Base-by-base conservation (phyloP, 352 stramenopile species). In the Blastocystis hominis region DNA sequence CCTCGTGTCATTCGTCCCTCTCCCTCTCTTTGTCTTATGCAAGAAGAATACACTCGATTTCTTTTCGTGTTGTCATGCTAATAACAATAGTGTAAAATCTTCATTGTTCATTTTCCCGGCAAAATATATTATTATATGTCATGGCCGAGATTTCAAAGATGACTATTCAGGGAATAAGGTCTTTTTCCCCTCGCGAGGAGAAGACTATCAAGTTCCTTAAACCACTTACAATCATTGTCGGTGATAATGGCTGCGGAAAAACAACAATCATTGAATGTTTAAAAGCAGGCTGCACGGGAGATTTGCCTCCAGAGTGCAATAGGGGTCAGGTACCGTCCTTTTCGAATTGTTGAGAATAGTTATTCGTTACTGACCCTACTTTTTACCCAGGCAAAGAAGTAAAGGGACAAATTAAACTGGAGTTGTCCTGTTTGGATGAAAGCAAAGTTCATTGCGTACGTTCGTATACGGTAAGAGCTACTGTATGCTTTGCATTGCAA, bases 241-340 rank as follows among this genome's bases (percentile, higher is more conserved):
- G 95, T 34, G 91, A 95, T 88, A 98, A 98, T 90, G 95, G 95
- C 72, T 97, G 93, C 88, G 96, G 95, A n/a, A 99, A 98, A 93
- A 99, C 97, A 30, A 99, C 97, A 17, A 97, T 99, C 75, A 99
- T 99, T 90, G 97, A 99, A 92, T 98, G 95, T 89, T 93, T 99
- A 46, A 99, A 99, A 90, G 95, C 98, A 66, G 93, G 94, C 40
- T 95, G 94, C 68, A 98, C 96, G 3, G 97, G 97, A 24, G 91
- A 92, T 9, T 88, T 99, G 0, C 97, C 97, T 3, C 96, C 88
- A 13, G 78, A 87, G 17, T 90, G 92, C 9, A 90, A 90, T 53
- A 93, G 88, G 89, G 96, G 91, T 53, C 96, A 97, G 89, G 94
- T 75, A 47, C 3, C 47, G 6, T 68, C 30, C 9, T 42, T 7